Evolutionary conservation across 352 stramenopile genomes (phyloP), one percentile per base, ranked within the genome.

Genomic region (Pythium grandisporangium): DNA sequence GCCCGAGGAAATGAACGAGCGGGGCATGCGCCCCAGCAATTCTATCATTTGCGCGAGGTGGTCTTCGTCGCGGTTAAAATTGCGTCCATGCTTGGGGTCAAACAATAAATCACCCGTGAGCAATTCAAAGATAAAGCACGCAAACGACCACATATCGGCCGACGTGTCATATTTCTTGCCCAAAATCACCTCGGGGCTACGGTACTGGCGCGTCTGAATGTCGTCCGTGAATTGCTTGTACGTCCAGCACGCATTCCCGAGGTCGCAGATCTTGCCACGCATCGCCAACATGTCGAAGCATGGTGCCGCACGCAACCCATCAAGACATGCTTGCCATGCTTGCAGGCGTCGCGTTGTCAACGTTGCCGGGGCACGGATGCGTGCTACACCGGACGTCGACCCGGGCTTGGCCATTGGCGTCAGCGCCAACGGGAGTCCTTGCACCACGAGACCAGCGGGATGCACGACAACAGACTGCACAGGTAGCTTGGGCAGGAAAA

Each of bases 121-220:
- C 14, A 99, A 62, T 64, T 99, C 97, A 64, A 99, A 99, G 30
- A 98, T 73, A 40, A 99, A 98, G 61, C 96, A 99, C 30, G 91
- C 96, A 62, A 99, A 87, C 74, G 77, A 88, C 97, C 97, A 99
- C 37, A 99, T 98, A 62, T 99, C 97, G 5, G 96, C 96, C 22
- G 95, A 98, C 14, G 95, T 98, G 66, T 98, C 90, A 66, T 99
- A 99, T 33, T 84, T 84, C 56, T 93, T 95, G 30, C 94, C 90
- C 48, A 98, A 64, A 17, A 98, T 94, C 20, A 98, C 96, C 64
- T 99, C 97, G 6, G 97, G 97, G 29, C 84, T 96, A 5, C 97
- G 87, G 62, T 99, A 99, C 71, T 99, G 97, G n/a, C 97, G 79
- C 17, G 97, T 99, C 66, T 99, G 97, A 55, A 99, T 99, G 58